Base-by-base conservation (phyloP, 2,329 filamentous ascomycete species). In the Xylaria digitata region DNA sequence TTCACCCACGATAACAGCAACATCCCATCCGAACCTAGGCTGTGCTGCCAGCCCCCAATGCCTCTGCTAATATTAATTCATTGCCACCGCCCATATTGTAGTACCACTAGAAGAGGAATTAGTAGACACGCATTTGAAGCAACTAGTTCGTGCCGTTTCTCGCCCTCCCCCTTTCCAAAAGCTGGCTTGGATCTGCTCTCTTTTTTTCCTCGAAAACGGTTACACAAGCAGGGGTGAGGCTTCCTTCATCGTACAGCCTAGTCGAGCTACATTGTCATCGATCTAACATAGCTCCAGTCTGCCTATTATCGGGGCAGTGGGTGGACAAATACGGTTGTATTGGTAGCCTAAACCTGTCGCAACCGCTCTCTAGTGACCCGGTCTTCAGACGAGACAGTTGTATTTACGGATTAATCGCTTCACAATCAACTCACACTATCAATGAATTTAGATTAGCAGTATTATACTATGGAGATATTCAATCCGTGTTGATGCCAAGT, bases 181-280 rank as follows among this genome's bases (percentile, higher is more conserved):
- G 34, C 32, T 13, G 61, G 65, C 60, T 60, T 34, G 40, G 7
- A 64, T 56, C 19, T 49, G 11, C 7, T 30, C 30, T 57, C 26
- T 26, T 13, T 53, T 57, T 57, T 37, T 37, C 23, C 42, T 57
- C 15, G 30, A 64, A 13, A 21, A 53, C 8, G 0, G 61, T 65
- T 67, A 57, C 61, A 67, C 65, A 61, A 32, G 11, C 61, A 57
- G 48, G 61, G 65, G 52, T 26, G 17, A 46, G 50, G 61, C 30
- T 43, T 19, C 17, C 21, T 34, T 54, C 30, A 59, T 15, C n/a
- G 30, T 30, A 8, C 15, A 23, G 30, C 32, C 42, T 48, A 15
- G 48, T 19, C 30, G 19, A 19, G 52, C 15, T 3, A 23, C 19
- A 42, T 37, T 32, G 23, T 50, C 37, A 52, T 13, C 40, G 13